Evolutionary conservation across 176 grass and related monocot genomes (phyloP).

Genomic region (Avena atlantica): DNA sequence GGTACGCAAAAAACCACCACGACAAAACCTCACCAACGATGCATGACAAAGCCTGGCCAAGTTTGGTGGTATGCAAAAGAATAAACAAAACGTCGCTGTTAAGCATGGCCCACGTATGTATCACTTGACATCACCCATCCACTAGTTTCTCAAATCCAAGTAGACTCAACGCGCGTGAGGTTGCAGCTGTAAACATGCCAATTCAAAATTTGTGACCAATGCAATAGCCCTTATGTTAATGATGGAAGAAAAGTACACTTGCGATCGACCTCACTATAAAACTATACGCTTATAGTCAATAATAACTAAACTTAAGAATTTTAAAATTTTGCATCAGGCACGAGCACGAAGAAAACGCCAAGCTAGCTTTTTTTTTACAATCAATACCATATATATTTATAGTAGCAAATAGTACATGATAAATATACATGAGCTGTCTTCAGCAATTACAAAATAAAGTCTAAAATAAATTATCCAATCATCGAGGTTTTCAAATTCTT

Average conservation of each 20-base stretch:
- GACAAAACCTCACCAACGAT: too few relatives aligned
- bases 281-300: not conserved
- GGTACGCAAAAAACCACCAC: too few relatives aligned
- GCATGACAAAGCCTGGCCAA: not conserved
- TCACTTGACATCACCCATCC: slow-evolving; percentile 7
- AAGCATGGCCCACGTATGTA: not conserved
- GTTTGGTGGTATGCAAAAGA: not conserved
- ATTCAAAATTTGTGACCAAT: not conserved
- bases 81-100: not conserved
- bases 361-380: too few relatives aligned
- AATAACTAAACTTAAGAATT: not conserved
- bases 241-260: not conserved
- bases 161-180: not conserved
- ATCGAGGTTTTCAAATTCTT: too few relatives aligned
- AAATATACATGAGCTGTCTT: too few relatives aligned
- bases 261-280: not conserved
- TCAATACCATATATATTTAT: too few relatives aligned
- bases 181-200: not conserved
- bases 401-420: too few relatives aligned
- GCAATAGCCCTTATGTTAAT: not conserved
- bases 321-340: not conserved
- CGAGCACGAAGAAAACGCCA: not conserved
- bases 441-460: too few relatives aligned
- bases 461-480: too few relatives aligned
- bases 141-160: not conserved